These are phyloP conservation scores for Ophiostoma quercus DNA, from an alignment of 2,329 filamentous ascomycete species.

Conservation along the genomic window DNA sequence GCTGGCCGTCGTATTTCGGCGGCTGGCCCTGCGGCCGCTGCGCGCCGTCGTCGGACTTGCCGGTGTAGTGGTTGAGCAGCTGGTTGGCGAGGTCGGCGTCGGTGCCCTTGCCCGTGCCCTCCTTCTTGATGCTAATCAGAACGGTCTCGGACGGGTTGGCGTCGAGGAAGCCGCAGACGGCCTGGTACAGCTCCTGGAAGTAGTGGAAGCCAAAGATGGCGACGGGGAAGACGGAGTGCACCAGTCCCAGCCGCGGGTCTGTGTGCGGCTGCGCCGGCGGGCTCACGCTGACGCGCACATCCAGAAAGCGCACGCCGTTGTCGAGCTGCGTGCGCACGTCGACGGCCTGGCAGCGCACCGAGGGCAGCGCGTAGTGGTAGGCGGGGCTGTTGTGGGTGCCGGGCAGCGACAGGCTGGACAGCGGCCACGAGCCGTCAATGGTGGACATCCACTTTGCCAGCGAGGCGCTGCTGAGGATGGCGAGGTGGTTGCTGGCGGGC, in stretches of 20 bases:
- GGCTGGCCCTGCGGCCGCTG: background rate
- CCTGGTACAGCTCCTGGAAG: slow-evolving; percentile 66
- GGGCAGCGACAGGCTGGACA: slow-evolving; percentile 81
- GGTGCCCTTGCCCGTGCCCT: slow-evolving; percentile 74
- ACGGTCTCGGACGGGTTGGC: slow-evolving; percentile 74
- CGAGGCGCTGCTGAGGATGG: slow-evolving; percentile 65
- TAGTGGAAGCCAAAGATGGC: slow-evolving; percentile 77
- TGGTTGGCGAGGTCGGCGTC: slow-evolving; percentile 74
- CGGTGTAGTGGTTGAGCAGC: slow-evolving; percentile 63
- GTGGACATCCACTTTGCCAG: slow-evolving; percentile 75
- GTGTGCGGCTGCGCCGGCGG: slow-evolving; percentile 36
- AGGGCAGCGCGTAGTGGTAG: slow-evolving; percentile 76
- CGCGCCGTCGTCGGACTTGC: slow-evolving; percentile 37
- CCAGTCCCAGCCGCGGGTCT: slow-evolving; percentile 65
- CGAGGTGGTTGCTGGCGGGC: slow-evolving; percentile 48
- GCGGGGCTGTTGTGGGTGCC: slow-evolving; percentile 95
- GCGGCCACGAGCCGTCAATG: slow-evolving; percentile 63
- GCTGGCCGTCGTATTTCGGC: background rate
- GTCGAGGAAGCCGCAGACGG: slow-evolving; percentile 69
- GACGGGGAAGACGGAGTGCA: slow-evolving; percentile 87
- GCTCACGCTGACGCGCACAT: slow-evolving; percentile 66
- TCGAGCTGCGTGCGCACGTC: slow-evolving; percentile 70
- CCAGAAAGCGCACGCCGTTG: slow-evolving; percentile 91
- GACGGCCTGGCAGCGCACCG: slow-evolving; percentile 87
- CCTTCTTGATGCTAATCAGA: slow-evolving; percentile 83